phyloP scores from a whole-genome alignment of 805 yeast species.

The Yamadazyma philogaea region DNA sequence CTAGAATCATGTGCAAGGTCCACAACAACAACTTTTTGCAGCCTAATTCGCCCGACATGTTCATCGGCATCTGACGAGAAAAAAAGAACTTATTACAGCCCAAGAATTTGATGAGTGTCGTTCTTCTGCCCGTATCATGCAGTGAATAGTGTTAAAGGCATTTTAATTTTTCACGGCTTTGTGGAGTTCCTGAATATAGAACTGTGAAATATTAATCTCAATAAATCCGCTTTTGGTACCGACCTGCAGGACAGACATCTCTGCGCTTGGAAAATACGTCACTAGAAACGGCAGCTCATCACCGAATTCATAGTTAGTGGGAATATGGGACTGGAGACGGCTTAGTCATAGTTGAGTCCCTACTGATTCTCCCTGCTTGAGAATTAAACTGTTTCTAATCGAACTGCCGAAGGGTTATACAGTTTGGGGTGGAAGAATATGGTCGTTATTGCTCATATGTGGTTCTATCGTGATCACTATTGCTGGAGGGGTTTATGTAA shows the following conservation, averaged over 20 bases:
- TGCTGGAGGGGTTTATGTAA: slow-evolving; percentile 86
- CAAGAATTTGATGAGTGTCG: slow-evolving; percentile 66
- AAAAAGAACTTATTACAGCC: slow-evolving; percentile 24
- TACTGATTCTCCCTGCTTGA: slow-evolving; percentile 88
- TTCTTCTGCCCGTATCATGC: slow-evolving; percentile 97
- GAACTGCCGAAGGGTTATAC: slow-evolving; percentile 69
- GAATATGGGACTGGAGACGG: slow-evolving; percentile 73
- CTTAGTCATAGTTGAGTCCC: slow-evolving; percentile 87
- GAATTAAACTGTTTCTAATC: slow-evolving; percentile 80
- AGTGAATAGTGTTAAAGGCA: slow-evolving; percentile 60
- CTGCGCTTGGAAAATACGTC: slow-evolving; percentile 59
- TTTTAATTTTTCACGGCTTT: slow-evolving; percentile 63
- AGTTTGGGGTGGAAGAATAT: slow-evolving; percentile 89
- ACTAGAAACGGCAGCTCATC: slow-evolving; percentile 83
- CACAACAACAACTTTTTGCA: background rate
- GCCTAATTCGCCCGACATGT: background rate
- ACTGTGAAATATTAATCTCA: slow-evolving; percentile 51
- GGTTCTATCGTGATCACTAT: slow-evolving; percentile 94
- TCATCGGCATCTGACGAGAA: background rate
- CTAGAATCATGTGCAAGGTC: too few species aligned
- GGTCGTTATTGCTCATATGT: slow-evolving; percentile 97
- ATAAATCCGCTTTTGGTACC: background rate
- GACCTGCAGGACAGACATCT: background rate
- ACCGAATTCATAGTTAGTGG: slow-evolving; percentile 84
- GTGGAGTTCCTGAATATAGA: slow-evolving; percentile 67